Percentiles rank a stretch among this genome's conserved stretches.
phyloP scores from a whole-genome alignment of 140 eudicot genomes.

The Eryngium alpinum region DNA sequence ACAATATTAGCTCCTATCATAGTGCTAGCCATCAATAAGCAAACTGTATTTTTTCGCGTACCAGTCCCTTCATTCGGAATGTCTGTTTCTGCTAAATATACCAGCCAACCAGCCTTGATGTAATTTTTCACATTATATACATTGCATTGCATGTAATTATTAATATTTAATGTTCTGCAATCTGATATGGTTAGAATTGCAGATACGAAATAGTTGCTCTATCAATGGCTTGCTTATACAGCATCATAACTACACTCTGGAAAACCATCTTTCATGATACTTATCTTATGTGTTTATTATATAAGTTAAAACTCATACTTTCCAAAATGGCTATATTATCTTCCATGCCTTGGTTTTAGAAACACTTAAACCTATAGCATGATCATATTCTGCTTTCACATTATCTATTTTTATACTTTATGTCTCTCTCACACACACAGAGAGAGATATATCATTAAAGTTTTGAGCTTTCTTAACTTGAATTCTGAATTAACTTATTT shows the following conservation, averaged over 20 bases:
- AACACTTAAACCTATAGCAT: no score
- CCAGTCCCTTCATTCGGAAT: conserved; percentile 19
- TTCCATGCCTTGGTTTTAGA: no score
- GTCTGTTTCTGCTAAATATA: conserved; percentile 23
- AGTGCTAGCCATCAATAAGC: conserved; percentile 44
- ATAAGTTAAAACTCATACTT: no score
- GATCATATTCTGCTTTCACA: no score
- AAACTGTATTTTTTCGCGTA: conserved; percentile 11
- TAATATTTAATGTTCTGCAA: neutral
- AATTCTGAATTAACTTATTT: no score
- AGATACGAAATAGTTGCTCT: conserved; percentile 54
- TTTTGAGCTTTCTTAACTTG: no score
- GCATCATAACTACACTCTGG: conserved; percentile 41
- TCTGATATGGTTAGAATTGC: neutral
- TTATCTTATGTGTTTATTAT: no score
- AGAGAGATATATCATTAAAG: no score
- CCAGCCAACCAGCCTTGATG: conserved; percentile 44
- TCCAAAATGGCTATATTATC: no score
- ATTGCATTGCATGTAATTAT: neutral
- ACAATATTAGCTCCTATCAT: conserved; percentile 29
- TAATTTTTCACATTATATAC: conserved; percentile 17
- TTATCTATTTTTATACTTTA: no score
- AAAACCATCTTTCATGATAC: no score
- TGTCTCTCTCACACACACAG: no score
- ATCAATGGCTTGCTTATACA: conserved; percentile 53